Conservation (phyloP, 1,284 basidiomycete genomes). For the Sphaerobolus stellatus region DNA sequence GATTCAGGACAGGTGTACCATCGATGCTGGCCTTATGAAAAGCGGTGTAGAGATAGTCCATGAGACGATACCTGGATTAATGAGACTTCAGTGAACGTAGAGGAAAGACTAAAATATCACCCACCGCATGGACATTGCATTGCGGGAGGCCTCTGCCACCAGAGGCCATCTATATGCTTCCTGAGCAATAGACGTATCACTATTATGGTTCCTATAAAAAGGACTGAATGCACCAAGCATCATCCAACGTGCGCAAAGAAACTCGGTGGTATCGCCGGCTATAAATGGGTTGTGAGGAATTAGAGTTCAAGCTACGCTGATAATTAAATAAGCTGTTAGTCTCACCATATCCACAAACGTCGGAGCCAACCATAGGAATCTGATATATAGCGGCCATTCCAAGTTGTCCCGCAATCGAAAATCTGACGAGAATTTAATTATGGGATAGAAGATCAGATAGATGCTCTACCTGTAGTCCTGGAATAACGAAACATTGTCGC, state of each 20-base stretch:
- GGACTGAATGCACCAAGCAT: slow-evolving; percentile 57
- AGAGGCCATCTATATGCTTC: slow-evolving; percentile 78
- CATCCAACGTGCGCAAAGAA: slow-evolving; percentile 83
- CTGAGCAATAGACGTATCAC: slow-evolving; percentile 58
- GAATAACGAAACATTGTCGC: neutral
- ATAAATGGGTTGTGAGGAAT: slow-evolving; percentile 72
- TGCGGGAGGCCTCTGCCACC: slow-evolving; percentile 69
- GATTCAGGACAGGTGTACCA: slow-evolving; percentile 68
- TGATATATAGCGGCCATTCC: slow-evolving; percentile 68
- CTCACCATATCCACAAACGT: slow-evolving; percentile 49
- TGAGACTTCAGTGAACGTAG: slow-evolving; percentile 22
- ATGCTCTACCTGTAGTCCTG: slow-evolving; percentile 5
- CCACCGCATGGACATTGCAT: slow-evolving; percentile 68
- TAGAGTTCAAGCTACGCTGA: slow-evolving; percentile 69
- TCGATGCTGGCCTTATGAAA: slow-evolving; percentile 64
- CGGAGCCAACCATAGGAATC: slow-evolving; percentile 70
- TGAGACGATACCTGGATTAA: neutral
- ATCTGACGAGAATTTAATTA: neutral
- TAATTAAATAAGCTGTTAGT: slow-evolving; percentile 82
- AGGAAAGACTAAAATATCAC: slow-evolving; percentile 75
- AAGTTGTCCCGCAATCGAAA: slow-evolving; percentile 70
- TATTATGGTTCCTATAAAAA: slow-evolving; percentile 72
- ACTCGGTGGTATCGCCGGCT: slow-evolving; percentile 77
- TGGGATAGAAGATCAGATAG: too few relatives aligned
- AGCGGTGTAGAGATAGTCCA: slow-evolving; percentile 49